Base-by-base conservation (phyloP, 352 stramenopile genomes). In the Phytopythium boreale region DNA sequence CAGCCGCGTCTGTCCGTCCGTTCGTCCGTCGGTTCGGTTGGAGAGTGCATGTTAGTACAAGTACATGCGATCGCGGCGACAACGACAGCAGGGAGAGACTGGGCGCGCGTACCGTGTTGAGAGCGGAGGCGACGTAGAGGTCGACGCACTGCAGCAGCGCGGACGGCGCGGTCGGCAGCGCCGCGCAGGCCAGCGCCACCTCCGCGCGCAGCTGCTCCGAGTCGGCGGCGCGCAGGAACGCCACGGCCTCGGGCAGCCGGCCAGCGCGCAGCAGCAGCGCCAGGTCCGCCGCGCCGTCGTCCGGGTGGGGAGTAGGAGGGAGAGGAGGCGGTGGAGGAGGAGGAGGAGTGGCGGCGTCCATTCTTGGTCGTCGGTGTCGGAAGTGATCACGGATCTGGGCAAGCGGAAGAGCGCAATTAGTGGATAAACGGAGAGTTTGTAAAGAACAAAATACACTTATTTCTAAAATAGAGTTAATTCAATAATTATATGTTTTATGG, bases 91-190 rank as follows among this genome's bases (percentile, higher is more conserved):
- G 11, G 14, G n/a, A 14, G 14, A 2, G 15, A 36, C 31, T 36
- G 8, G 31, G 4, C 3, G 31, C 8, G 31, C 24, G 47, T 12
- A 34, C 47, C 24, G 24, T n/a, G 47, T 19, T 53, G n/a, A 10
- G 8, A 24, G 24, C 10, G 17, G 51, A 58, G 27, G 36, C 20
- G 22, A 57, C 56, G 49, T 74, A 81, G 17, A 75, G 53, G 19
- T 72, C 17, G 20, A 84, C 22, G 41, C 76, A 82, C 31, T 70
- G 67, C 36, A 87, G 66, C 64, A 87, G 79, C 49, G 29, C 61
- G 10, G 76, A 78, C 5, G 78, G 71, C 11, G 78, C 74, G 0
- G 61, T 56, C 0, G 67, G 39, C 19, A 79, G 63, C 11, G 66
- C 56, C 36, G 61, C 56, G 57, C 84, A 83, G 57, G 71, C 76